phyloP scores from a whole-genome alignment of 768 basidiomycete species.

The Galerina marginata region DNA sequence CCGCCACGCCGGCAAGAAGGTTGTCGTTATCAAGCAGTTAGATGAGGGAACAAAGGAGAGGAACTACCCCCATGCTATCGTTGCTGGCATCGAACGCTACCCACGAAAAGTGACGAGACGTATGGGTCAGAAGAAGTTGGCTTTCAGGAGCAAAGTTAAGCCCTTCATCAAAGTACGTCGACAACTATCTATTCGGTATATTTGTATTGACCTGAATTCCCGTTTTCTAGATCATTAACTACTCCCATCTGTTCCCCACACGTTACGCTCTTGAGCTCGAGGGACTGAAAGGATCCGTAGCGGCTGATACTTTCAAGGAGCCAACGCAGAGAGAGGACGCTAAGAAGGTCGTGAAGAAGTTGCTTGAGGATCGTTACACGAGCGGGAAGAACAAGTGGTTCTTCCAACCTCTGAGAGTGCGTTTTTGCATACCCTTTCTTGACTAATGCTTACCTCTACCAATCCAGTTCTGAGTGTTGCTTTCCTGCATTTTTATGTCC shows the following conservation, averaged over 20 bases:
- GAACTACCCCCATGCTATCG: slow-evolving; percentile 97
- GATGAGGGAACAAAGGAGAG: slow-evolving; percentile 98
- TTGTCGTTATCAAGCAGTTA: slow-evolving; percentile 96
- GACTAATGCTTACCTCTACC: slow-evolving; percentile 6
- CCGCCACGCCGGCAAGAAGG: slow-evolving; percentile 99
- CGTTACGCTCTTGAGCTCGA: slow-evolving; percentile 98
- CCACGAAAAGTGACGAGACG: slow-evolving; percentile 96
- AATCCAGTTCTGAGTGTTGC: slow-evolving; percentile 41
- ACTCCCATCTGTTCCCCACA: slow-evolving; percentile 98
- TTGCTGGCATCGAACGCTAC: slow-evolving; percentile 98
- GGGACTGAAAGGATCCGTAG: slow-evolving; percentile 85
- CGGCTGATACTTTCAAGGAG: slow-evolving; percentile 95
- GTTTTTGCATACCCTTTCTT: slow-evolving; percentile 19
- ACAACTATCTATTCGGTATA: not conserved
- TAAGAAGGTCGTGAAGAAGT: slow-evolving; percentile 96
- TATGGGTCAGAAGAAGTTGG: slow-evolving; percentile 96
- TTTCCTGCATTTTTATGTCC: slow-evolving; percentile 35
- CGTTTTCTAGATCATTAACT: slow-evolving; percentile 82
- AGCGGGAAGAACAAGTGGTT: slow-evolving; percentile 98
- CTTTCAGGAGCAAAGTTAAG: slow-evolving; percentile 95
- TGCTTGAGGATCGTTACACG: slow-evolving; percentile 94
- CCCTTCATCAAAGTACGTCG: slow-evolving; percentile 95
- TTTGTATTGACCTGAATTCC: not conserved
- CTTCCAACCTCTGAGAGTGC: slow-evolving; percentile 85
- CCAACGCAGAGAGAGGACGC: slow-evolving; percentile 92